Conservation (phyloP, 1,284 basidiomycete species). For the Rhodotorula sp. region DNA sequence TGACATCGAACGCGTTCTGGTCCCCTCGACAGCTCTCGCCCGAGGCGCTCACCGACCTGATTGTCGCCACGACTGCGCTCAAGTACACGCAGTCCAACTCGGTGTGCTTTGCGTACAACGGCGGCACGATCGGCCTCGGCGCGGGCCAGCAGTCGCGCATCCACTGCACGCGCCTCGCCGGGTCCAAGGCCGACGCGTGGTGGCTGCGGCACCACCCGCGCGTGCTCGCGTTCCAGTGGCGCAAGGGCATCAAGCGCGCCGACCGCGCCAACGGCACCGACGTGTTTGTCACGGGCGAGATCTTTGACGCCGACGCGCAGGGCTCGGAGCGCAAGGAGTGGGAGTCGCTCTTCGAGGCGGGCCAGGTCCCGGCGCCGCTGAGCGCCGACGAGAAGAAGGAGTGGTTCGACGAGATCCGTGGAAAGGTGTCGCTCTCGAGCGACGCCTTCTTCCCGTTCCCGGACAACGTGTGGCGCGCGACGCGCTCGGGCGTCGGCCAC, state of each 20-base stretch:
- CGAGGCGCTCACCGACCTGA: conserved; percentile 76
- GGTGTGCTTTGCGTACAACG: conserved; percentile 92
- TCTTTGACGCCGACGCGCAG: conserved; percentile 69
- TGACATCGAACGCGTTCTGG: neutral
- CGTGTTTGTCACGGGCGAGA: conserved; percentile 88
- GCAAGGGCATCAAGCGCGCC: conserved; percentile 94
- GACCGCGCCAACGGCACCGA: conserved; percentile 99
- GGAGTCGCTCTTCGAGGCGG: conserved; percentile 80
- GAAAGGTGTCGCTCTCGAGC: conserved; percentile 80
- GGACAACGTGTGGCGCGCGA: conserved; percentile 93
- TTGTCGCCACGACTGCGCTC: conserved; percentile 91
- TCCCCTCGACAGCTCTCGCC: conserved; percentile 62
- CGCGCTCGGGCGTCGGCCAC: conserved; percentile 87
- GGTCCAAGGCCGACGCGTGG: conserved; percentile 98
- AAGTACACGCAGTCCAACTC: conserved; percentile 99
- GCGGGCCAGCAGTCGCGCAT: conserved; percentile 99
- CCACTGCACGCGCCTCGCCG: conserved; percentile 97
- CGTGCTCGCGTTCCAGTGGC: conserved; percentile 88
- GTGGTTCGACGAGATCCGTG: conserved; percentile 72
- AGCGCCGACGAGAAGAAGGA: conserved; percentile 69
- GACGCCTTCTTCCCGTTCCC: conserved; percentile 99
- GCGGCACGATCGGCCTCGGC: conserved; percentile 91
- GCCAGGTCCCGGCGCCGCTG: conserved; percentile 64
- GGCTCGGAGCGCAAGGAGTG: conserved; percentile 77
- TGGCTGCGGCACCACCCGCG: conserved; percentile 97